phyloP scores from a whole-genome alignment of 257 asterid genomes.

The Leonotis leonurus region DNA sequence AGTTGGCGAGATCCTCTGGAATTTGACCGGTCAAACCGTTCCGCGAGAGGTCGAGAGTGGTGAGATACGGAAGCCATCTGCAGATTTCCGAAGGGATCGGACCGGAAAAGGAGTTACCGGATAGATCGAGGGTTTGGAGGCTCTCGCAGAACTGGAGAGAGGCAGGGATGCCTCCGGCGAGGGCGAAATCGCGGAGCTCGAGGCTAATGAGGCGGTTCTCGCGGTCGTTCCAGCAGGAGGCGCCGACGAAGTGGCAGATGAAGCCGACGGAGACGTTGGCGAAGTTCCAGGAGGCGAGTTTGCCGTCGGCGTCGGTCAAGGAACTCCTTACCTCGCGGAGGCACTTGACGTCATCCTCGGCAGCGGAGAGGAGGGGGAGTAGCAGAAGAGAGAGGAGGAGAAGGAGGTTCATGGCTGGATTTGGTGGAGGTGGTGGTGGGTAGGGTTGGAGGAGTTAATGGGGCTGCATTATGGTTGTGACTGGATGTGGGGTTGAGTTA shows the following conservation, averaged over 20 bases:
- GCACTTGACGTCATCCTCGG: slow-evolving; percentile 69
- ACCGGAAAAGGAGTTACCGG: slow-evolving; percentile 52
- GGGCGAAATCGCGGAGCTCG: slow-evolving; percentile 43
- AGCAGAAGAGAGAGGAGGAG: slow-evolving; percentile 15
- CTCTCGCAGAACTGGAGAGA: slow-evolving; percentile 51
- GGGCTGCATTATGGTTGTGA: slow-evolving; percentile 1
- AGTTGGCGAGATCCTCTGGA: slow-evolving; percentile 60
- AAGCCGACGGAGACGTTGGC: slow-evolving; percentile 43
- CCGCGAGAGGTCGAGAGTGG: slow-evolving; percentile 53
- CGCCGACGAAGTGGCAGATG: slow-evolving; percentile 60
- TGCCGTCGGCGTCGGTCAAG: slow-evolving; percentile 36
- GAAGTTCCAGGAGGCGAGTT: slow-evolving; percentile 51
- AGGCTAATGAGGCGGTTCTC: slow-evolving; percentile 56
- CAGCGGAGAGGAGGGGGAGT: slow-evolving; percentile 12
- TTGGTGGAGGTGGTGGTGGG: slow-evolving; percentile 1
- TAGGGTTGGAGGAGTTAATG: slow-evolving; percentile 15
- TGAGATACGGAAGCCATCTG: slow-evolving; percentile 69
- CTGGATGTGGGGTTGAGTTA: background rate
- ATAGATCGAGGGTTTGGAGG: slow-evolving; percentile 64
- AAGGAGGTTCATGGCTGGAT: slow-evolving; percentile 15
- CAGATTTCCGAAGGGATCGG: slow-evolving; percentile 52
- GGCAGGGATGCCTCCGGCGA: slow-evolving; percentile 45
- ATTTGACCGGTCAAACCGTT: slow-evolving; percentile 54
- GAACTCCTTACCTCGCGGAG: slow-evolving; percentile 51
- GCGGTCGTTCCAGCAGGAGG: slow-evolving; percentile 66